Base-by-base conservation (phyloP, 2,329 filamentous ascomycete species). In the Aspergillus melleus region DNA sequence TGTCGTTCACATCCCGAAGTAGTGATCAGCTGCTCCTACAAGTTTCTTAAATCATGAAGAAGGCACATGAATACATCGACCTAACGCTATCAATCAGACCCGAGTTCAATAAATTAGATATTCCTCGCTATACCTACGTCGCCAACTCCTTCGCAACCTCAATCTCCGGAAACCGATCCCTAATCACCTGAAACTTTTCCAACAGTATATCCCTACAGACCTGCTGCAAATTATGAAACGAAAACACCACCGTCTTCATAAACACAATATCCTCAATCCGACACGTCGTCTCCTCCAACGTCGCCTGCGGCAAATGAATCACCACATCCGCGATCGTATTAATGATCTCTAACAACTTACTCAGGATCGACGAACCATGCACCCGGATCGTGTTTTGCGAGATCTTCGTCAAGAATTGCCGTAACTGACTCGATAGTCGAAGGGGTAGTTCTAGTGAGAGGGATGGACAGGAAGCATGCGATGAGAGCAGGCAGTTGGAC, bases 331-430 rank as follows among this genome's bases (percentile, higher is more conserved):
- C 83, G 50, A 86, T 83, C 2, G 83, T 86, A 67, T 83, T 84
- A 0, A 83, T 83, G 61, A 87, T 84, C 65, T 87, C 84, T 57
- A 87, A 85, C 4, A 87, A 74, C 67, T 87, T 87, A 61, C 84
- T 81, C 55, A 86, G 74, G 57, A 87, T 84, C 22, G 82, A 82
- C 42, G 78, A 82, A 8, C 84, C 84, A 64, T 87, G 83, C 4
- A 84, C 80, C 29, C 80, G 80, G 59, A 86, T 80, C 55, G 80
- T 81, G 42, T 80, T 70, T 16, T 72, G 72, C 4, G 77, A 77
- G 65, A 81, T 77, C 53, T 67, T 71, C 1, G 71, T 72, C 16
- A 81, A 68, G 57, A 79, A 77, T 29, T 75, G 70, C 4, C 79
- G 77, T 2, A 82, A 70, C 55, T 78, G 76, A 54, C 74, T 72